A percentile compares a stretch with the other conserved stretches of the same genome.
Conservation (phyloP, 495 filamentous ascomycete genomes). For the Venustampulla echinocandica region DNA sequence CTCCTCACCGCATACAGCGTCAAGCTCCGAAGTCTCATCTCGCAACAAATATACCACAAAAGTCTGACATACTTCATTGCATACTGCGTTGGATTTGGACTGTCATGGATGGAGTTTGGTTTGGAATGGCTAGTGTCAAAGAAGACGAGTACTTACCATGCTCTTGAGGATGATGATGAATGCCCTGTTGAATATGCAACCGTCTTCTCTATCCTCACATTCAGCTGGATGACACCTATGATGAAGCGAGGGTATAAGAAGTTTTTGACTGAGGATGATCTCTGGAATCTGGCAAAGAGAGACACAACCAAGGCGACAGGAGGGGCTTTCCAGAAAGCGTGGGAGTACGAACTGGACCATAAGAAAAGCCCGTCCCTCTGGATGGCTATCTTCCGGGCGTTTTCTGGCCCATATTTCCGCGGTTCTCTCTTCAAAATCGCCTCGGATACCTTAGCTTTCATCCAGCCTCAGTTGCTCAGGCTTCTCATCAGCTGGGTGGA, state of each 20-base stretch:
- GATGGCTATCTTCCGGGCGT: conserved; percentile 79
- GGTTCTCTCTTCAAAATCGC: conserved; percentile 76
- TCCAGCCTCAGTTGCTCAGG: conserved; percentile 85
- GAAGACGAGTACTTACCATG: conserved; percentile 73
- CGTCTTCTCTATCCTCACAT: conserved; percentile 88
- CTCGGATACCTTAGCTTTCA: conserved; percentile 77
- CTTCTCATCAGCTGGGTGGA: conserved; percentile 78
- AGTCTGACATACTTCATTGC: conserved; percentile 69
- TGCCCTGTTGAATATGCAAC: conserved; percentile 93
- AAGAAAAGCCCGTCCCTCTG: conserved; percentile 76
- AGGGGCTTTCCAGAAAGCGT: conserved; percentile 58
- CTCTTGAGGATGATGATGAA: conserved; percentile 76
- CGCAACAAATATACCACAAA: conserved; percentile 57
- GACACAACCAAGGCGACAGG: conserved; percentile 71
- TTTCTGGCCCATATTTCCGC: conserved; percentile 72
- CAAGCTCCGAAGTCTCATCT: conserved; percentile 81
- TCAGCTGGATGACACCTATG: conserved; percentile 97
- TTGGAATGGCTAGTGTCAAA: conserved; percentile 92
- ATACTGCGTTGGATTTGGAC: conserved; percentile 64
- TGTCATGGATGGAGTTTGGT: conserved; percentile 65
- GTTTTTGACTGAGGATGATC: conserved; percentile 89
- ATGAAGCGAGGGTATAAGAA: conserved; percentile 93
- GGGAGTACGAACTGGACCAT: conserved; percentile 67
- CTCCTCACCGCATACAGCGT: conserved; percentile 72
- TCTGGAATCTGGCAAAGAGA: conserved; percentile 80